These are phyloP conservation scores for Chlamydomonas reinhardtii DNA, from an alignment of 163 green algal genomes.

Conservation along the genomic window DNA sequence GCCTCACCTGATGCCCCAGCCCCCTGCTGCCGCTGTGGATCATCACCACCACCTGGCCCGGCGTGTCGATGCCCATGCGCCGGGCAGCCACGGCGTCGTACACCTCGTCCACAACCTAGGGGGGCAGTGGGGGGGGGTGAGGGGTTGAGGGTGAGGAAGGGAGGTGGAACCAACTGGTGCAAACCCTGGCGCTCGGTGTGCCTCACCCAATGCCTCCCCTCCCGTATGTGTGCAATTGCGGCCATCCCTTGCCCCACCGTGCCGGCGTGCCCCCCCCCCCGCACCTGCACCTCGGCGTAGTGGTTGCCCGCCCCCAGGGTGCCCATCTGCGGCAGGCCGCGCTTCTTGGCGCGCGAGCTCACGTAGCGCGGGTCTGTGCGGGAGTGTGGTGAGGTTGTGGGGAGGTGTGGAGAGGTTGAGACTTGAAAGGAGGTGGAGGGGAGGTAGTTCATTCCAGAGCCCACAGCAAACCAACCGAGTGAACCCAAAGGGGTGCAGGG, in stretches of 20 bases:
- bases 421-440: no score
- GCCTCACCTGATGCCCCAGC: constrained; percentile 78
- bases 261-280: not conserved
- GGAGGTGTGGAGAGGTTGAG: no score
- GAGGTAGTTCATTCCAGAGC: no score
- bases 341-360: constrained; percentile 88
- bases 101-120: constrained; percentile 93
- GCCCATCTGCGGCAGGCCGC: constrained; percentile 92
- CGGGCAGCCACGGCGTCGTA: constrained; percentile 82
- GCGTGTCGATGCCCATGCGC: constrained; percentile 90
- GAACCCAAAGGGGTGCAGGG: no score
- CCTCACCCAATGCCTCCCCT: no score
- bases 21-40: constrained; percentile 89
- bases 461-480: no score
- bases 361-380: constrained; percentile 76
- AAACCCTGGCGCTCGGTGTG: no score
- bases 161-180: no score
- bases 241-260: no score
- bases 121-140: constrained; percentile 7
- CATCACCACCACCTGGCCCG: constrained; percentile 85
- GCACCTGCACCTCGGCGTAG: constrained; percentile 88
- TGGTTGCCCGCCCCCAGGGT: constrained; percentile 95
- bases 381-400: constrained; percentile 60
- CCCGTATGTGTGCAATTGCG: no score
- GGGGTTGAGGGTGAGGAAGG: no score